These are phyloP conservation scores for Phytophthora lateralis DNA, from an alignment of 352 stramenopile genomes.

Conservation along the genomic window DNA sequence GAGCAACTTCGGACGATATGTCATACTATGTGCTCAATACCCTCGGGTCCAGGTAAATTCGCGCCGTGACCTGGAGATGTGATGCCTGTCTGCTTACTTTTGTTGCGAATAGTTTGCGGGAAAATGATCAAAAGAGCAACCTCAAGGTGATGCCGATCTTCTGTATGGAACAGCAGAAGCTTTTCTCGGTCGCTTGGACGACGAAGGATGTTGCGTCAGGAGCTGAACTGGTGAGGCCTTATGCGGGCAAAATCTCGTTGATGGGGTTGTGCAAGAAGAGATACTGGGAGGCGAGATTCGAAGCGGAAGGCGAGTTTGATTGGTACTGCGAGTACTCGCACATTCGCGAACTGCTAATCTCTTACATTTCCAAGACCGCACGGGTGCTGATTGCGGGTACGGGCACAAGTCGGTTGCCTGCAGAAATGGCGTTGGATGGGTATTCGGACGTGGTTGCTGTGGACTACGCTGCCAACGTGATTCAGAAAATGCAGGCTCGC, in stretches of 20 bases:
- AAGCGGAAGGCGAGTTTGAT: conserved; percentile 59
- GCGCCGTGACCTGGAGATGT: neutral
- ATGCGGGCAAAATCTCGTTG: conserved; percentile 58
- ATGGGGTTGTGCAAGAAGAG: conserved; percentile 66
- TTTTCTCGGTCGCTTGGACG: conserved; percentile 56
- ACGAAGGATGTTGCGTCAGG: conserved; percentile 34
- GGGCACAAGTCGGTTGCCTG: conserved; percentile 52
- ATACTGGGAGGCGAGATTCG: conserved; percentile 60
- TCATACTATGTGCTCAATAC: conserved; percentile 61
- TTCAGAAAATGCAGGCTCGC: conserved; percentile 50
- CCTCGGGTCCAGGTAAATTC: conserved; percentile 39
- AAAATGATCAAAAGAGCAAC: conserved; percentile 45
- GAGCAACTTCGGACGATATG: conserved; percentile 43
- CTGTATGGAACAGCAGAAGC: conserved; percentile 48
- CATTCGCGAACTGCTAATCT: conserved; percentile 42
- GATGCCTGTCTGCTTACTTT: neutral
- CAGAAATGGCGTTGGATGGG: conserved; percentile 52
- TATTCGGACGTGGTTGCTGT: conserved; percentile 53
- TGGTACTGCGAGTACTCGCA: conserved; percentile 64
- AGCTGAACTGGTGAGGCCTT: conserved; percentile 43
- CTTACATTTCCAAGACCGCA: conserved; percentile 35
- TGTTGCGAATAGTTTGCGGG: conserved; percentile 36
- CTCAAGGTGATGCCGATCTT: conserved; percentile 55
- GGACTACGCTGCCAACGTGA: conserved; percentile 61
- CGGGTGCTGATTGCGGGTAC: conserved; percentile 51